phyloP scores from a whole-genome alignment of 75 land plant species.

The Selaginella moellendorffii region DNA sequence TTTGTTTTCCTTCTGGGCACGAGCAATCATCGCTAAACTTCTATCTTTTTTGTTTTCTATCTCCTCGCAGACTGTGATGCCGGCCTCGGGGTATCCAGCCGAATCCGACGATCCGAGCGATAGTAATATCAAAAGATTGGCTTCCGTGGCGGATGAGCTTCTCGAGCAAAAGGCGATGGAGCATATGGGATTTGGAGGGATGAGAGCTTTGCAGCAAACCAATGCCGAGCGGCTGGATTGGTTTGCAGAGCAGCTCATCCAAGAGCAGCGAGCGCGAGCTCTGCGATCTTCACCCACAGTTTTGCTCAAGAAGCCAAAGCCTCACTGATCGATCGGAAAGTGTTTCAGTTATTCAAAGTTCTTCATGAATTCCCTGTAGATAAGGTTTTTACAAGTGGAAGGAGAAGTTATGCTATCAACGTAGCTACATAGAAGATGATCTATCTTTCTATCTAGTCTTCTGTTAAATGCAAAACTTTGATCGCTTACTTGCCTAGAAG shows the following conservation, averaged over 20 bases:
- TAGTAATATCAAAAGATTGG: slow-evolving; percentile 39
- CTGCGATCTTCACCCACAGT: background rate
- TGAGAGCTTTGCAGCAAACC: slow-evolving; percentile 37
- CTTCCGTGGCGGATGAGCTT: slow-evolving; percentile 36
- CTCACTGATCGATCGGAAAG: background rate
- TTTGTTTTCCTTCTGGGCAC: background rate
- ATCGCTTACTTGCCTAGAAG: no score
- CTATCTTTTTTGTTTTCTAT: background rate
- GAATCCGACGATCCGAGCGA: slow-evolving; percentile 29
- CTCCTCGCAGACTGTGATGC: slow-evolving; percentile 31
- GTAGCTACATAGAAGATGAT: background rate
- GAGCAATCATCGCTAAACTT: background rate
- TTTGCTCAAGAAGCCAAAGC: background rate
- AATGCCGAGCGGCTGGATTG: slow-evolving; percentile 54
- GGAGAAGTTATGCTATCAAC: background rate
- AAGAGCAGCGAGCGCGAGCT: slow-evolving; percentile 13
- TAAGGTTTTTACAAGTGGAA: background rate
- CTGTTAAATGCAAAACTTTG: no score
- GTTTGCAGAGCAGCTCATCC: slow-evolving; percentile 55
- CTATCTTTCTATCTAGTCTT: background rate
- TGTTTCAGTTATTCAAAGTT: background rate
- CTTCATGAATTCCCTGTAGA: background rate
- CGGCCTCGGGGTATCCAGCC: background rate
- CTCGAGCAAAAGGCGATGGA: slow-evolving; percentile 48
- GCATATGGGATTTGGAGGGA: slow-evolving; percentile 75